Conservation (phyloP, 2,329 filamentous ascomycete genomes). For the Xylariaceae sp. region DNA sequence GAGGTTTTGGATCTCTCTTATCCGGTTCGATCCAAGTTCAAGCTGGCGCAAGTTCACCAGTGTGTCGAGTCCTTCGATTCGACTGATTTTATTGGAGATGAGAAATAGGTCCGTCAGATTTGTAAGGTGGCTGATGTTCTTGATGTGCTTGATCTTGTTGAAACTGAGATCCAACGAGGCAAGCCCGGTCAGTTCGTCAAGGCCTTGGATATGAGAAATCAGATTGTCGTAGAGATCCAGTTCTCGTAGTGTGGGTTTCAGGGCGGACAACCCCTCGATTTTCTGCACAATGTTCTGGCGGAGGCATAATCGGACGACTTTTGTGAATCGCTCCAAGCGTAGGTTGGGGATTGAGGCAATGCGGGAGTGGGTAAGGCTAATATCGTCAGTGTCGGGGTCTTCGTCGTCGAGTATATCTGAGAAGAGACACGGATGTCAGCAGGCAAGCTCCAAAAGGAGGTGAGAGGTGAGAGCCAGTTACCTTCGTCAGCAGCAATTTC, state of each 20-base stretch:
- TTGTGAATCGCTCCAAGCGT: conserved; percentile 75
- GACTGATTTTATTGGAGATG: conserved; percentile 88
- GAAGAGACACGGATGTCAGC: conserved; percentile 1
- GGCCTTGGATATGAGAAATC: conserved; percentile 77
- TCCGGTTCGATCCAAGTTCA: conserved; percentile 88
- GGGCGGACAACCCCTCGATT: conserved; percentile 66
- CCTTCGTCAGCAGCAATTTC: conserved; percentile 79
- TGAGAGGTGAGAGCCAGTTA: conserved; percentile 33
- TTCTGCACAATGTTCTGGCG: conserved; percentile 85
- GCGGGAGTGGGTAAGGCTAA: conserved; percentile 85
- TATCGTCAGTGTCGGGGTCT: conserved; percentile 64
- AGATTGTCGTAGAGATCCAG: conserved; percentile 97
- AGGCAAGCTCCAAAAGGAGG: conserved; percentile 17
- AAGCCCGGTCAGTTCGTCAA: conserved; percentile 73
- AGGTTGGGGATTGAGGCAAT: conserved; percentile 74
- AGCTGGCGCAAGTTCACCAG: conserved; percentile 73
- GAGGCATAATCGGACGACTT: conserved; percentile 74
- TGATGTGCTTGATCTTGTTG: conserved; percentile 99
- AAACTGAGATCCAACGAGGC: conserved; percentile 86
- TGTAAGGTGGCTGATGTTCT: conserved; percentile 72
- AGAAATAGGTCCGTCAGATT: conserved; percentile 83
- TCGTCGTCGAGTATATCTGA: conserved; percentile 59
- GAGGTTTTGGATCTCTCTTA: conserved; percentile 82
- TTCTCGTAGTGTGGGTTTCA: conserved; percentile 68
- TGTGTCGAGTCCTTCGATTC: conserved; percentile 78